Base-by-base conservation (phyloP, 306 rosid genomes). In the Vigna unguiculata region DNA sequence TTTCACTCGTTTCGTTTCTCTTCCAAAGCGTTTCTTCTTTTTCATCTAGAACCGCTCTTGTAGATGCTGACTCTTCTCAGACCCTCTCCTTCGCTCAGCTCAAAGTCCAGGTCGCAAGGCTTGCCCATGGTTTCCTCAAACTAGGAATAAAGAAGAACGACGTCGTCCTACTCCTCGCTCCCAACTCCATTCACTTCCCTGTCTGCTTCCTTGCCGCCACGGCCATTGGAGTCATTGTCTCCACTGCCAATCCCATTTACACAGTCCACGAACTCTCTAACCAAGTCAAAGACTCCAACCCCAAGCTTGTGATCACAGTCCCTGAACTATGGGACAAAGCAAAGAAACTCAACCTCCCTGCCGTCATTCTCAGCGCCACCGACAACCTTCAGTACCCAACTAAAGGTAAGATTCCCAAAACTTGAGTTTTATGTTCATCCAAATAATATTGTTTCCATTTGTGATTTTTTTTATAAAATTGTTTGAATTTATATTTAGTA, bases 241-340 rank as follows among this genome's bases (percentile, higher is more conserved):
- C 96, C 49, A 89, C 97, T 2, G 88, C 85, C 17, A 93, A 91
- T 58, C 96, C 93, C 0, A 12, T 80, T 3, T 93, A 84, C 86
- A 89, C 96, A 0, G 84, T 85, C 9, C 11, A 65, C 0, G 98
- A 93, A 74, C 75, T 93, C 69, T 76, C 90, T n/a, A 87, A 79
- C 46, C 97, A 93, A 72, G 78, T 86, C 58, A 84, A 79, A 5
- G 96, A 93, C 51, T 88, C 88, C 28, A 89, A 84, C 4, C 98
- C 98, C n/a, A 89, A 88, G 51, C 83, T 93, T 6, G 15, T 91
- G 1, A 72, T 91, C 7, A 91, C 97, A 0, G 89, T 88, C 7
- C 81, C 90, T 4, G 88, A 91, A 32, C 51, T 89, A 46, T 86
- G 84, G 86, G 85, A 87, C 8, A 93, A 88, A 69, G 89, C 83